These are phyloP conservation scores for Paramyrothecium sp. DNA, from an alignment of 2,329 filamentous ascomycete genomes.

Conservation along the genomic window DNA sequence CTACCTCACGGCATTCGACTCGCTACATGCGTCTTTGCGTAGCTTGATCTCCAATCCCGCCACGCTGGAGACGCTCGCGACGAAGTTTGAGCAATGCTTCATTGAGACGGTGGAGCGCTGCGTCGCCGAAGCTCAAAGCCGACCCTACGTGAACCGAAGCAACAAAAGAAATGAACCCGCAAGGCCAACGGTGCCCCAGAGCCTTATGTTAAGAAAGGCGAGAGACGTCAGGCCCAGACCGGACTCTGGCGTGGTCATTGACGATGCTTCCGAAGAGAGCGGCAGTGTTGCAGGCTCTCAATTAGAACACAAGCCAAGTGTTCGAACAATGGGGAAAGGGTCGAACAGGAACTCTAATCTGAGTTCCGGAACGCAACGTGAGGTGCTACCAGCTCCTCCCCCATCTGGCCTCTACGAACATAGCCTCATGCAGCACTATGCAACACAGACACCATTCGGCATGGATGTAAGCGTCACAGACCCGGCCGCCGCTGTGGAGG, in stretches of 20 bases:
- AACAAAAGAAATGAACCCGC: slow-evolving; percentile 35
- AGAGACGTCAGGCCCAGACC: slow-evolving; percentile 26
- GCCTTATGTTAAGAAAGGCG: slow-evolving; percentile 17
- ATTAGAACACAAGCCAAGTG: slow-evolving; percentile 26
- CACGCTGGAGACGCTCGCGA: slow-evolving; percentile 35
- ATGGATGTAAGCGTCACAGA: slow-evolving; percentile 12
- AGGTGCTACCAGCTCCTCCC: slow-evolving; percentile 11
- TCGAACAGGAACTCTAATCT: slow-evolving; percentile 19
- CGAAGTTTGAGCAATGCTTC: slow-evolving; percentile 39
- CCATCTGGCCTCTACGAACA: slow-evolving; percentile 14
- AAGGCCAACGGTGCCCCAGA: slow-evolving; percentile 15
- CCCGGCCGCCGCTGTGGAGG: slow-evolving; percentile 19
- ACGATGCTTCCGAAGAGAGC: slow-evolving; percentile 37
- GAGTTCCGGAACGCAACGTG: slow-evolving; percentile 17
- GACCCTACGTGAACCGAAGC: slow-evolving; percentile 38
- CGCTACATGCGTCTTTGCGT: slow-evolving; percentile 28
- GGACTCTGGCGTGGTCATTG: slow-evolving; percentile 36
- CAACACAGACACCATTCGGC: slow-evolving; percentile 13
- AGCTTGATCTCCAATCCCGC: slow-evolving; percentile 36
- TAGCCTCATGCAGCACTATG: slow-evolving; percentile 15
- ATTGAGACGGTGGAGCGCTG: slow-evolving; percentile 36
- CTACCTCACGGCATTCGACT: slow-evolving; percentile 31
- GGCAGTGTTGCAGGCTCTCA: slow-evolving; percentile 21
- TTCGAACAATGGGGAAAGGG: slow-evolving; percentile 22
- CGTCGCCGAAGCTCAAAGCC: slow-evolving; percentile 29